Conservation (phyloP, 2,329 filamentous ascomycete species). For the Pseudocercospora musae region DNA sequence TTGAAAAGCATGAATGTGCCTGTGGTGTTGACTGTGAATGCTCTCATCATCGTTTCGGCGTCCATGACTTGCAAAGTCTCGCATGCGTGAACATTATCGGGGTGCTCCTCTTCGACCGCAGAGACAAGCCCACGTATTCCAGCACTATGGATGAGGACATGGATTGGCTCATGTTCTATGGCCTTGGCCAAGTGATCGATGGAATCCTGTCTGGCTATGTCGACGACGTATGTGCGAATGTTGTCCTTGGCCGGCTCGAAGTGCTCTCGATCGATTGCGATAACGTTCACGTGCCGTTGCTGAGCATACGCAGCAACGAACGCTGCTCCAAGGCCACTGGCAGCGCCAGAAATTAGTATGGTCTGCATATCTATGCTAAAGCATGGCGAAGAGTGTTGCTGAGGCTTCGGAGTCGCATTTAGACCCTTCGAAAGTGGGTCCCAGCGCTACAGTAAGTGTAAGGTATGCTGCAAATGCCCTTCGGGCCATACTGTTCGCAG, state of each 20-base stretch:
- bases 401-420: background rate
- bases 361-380: conserved; percentile 13
- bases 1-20: conserved; percentile 43
- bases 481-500: background rate
- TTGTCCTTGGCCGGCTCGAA: conserved; percentile 20
- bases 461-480: too few relatives aligned
- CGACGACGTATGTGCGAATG: conserved; percentile 24
- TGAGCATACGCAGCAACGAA: conserved; percentile 33
- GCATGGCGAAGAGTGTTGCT: background rate
- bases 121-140: conserved; percentile 46
- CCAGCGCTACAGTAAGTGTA: background rate
- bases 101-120: conserved; percentile 23
- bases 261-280: conserved; percentile 33
- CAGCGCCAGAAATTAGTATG: conserved; percentile 39
- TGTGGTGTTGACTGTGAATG: conserved; percentile 43
- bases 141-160: conserved; percentile 44
- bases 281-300: conserved; percentile 25
- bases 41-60: conserved; percentile 36
- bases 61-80: conserved; percentile 44
- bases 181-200: conserved; percentile 23
- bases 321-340: conserved; percentile 38
- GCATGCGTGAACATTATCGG: conserved; percentile 38
- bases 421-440: background rate
- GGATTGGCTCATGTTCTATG: conserved; percentile 31
- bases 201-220: conserved; percentile 29